phyloP scores from a whole-genome alignment of 179 eudicot species.

The Gypsophila paniculata region DNA sequence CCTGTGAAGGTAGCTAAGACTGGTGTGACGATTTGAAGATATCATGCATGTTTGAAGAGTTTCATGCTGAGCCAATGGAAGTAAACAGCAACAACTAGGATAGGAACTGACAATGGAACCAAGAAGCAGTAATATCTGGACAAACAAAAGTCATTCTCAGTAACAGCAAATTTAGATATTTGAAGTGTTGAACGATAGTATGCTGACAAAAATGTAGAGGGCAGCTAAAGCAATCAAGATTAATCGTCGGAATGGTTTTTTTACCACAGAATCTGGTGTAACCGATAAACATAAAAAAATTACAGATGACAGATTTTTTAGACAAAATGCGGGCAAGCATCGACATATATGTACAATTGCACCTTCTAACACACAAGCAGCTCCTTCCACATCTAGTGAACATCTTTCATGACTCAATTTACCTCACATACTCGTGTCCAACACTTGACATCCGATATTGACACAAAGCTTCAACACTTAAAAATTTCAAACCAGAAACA shows the following conservation, averaged over 20 bases:
- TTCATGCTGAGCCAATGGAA: constrained; percentile 95
- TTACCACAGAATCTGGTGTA: background rate
- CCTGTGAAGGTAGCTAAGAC: background rate
- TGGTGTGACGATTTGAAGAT: background rate
- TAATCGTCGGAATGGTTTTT: background rate
- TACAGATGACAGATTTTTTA: too few species aligned
- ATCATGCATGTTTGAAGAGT: constrained; percentile 67
- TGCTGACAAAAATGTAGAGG: background rate
- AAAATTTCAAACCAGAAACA: too few species aligned
- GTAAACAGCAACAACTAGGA: constrained; percentile 65
- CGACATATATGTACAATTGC: background rate
- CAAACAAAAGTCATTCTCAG: background rate
- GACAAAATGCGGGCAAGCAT: background rate
- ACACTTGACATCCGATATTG: too few species aligned
- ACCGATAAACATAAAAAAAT: too few species aligned
- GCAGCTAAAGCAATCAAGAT: background rate
- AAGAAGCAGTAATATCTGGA: constrained; percentile 76
- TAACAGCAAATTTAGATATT: background rate
- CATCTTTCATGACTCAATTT: too few species aligned
- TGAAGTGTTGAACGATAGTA: background rate
- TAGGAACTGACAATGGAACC: constrained; percentile 67
- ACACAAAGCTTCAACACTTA: background rate
- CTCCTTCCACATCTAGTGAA: too few species aligned
- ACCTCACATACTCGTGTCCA: too few species aligned
- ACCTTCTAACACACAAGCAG: background rate